Conservation (phyloP, 2,329 filamentous ascomycete genomes). For the Aspergillus texensis region DNA sequence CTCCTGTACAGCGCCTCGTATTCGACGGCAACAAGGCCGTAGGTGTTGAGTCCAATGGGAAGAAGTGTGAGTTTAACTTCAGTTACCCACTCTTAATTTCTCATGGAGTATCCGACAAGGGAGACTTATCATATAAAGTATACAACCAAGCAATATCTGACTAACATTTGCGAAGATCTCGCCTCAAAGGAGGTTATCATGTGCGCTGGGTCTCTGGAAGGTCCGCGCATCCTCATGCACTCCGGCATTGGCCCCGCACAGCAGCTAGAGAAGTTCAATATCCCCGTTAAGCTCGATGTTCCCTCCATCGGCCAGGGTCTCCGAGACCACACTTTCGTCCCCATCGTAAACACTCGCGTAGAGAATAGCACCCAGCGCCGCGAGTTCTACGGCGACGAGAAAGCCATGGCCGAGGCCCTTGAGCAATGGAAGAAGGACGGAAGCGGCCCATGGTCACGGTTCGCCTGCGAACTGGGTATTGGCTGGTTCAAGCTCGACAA, state of each 20-base stretch:
- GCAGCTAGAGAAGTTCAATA: slow-evolving; percentile 46
- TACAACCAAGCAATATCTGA: background rate
- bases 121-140: background rate
- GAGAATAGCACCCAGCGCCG: slow-evolving; percentile 43
- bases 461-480: slow-evolving; percentile 31
- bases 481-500: slow-evolving; percentile 49
- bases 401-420: slow-evolving; percentile 49
- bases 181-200: slow-evolving; percentile 46
- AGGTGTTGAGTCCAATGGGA: slow-evolving; percentile 49
- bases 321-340: slow-evolving; percentile 45
- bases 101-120: background rate
- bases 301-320: slow-evolving; percentile 50
- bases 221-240: slow-evolving; percentile 49
- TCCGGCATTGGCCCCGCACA: slow-evolving; percentile 52
- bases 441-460: slow-evolving; percentile 38
- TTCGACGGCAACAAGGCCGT: slow-evolving; percentile 50
- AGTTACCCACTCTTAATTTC: background rate
- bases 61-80: slow-evolving; percentile 37
- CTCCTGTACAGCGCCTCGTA: slow-evolving; percentile 53
- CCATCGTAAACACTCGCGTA: slow-evolving; percentile 43
- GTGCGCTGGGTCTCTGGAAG: slow-evolving; percentile 42
- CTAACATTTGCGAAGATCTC: slow-evolving; percentile 21
- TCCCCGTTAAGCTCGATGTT: slow-evolving; percentile 44
- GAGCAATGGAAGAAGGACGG: slow-evolving; percentile 52
- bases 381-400: slow-evolving; percentile 49